Base-by-base conservation (phyloP, 352 stramenopile species). In the Phytophthora tubulina region DNA sequence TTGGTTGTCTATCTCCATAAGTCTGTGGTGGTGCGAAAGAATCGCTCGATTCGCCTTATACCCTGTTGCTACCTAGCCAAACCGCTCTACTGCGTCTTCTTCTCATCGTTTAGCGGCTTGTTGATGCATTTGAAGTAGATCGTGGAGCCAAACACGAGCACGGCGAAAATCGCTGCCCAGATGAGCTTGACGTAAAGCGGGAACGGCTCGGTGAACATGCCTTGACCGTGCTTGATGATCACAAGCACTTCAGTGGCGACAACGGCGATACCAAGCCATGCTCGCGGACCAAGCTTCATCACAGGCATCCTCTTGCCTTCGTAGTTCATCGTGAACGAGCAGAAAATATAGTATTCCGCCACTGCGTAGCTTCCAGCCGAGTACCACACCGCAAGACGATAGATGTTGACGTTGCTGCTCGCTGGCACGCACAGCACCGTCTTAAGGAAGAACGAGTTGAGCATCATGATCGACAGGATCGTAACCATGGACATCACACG, bases 391-490 rank as follows among this genome's bases (percentile, higher is more conserved):
- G 71, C 59, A 32, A 97, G 75, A 33, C 90, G 87, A 56, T 86
- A 92, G 10, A 95, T 81, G 63, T 97, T 97, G 33, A 96, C 74
- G 54, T 80, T 84, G 61, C 84, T 95, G 45, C 87, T 94, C 21
- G 88, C 84, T 36, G 90, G 90, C 48, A 98, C 89, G 82, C 94
- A 96, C 15, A 98, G 79, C 73, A 97, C 91, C 31, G 93, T 97
- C 84, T 97, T 97, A 56, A 98, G 86, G 83, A 98, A 98, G 79
- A 98, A 98, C 72, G 94, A 97, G 82, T 98, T 98, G 62, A 98
- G 85, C 91, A 98, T 97, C 80, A 97, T 97, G 57, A 97, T 75
- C 35, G 97, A 95, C 21, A 98, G 78, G 49, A 98, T 93, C 32
- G 90, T 81, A 38, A 98, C 79, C 82, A 98, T 94, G 32, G 79